These are phyloP conservation scores for Cutaneotrichosporon curvatum DNA, from an alignment of 1,284 basidiomycete species.

Conservation along the genomic window DNA sequence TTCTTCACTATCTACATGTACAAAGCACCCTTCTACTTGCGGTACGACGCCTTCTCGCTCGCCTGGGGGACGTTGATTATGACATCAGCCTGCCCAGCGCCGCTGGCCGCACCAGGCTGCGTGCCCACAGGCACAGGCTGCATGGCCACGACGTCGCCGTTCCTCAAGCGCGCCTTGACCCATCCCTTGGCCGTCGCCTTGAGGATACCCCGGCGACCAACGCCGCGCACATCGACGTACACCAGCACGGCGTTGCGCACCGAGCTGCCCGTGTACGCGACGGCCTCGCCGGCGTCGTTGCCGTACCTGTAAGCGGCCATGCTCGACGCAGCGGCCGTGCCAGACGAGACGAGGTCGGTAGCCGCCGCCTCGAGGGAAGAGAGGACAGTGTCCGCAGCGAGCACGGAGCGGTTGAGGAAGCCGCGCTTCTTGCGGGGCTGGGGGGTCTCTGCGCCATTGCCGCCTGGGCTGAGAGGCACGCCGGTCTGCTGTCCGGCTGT, in stretches of 20 bases:
- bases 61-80: neutral
- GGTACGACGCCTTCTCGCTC: neutral
- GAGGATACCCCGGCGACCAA: conserved; percentile 62
- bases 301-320: conserved; percentile 60
- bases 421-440: conserved; percentile 26
- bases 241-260: conserved; percentile 63
- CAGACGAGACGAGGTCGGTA: conserved; percentile 55
- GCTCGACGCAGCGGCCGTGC: conserved; percentile 54
- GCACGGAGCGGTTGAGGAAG: conserved; percentile 52
- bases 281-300: conserved; percentile 56
- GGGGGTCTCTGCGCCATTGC: neutral
- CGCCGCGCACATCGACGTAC: conserved; percentile 65
- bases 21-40: too few relatives aligned
- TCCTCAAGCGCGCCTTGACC: conserved; percentile 38
- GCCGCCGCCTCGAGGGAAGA: conserved; percentile 63
- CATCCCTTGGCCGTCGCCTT: conserved; percentile 48
- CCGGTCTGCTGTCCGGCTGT: too few relatives aligned
- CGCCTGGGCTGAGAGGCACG: neutral
- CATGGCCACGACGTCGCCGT: conserved; percentile 34
- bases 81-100: neutral
- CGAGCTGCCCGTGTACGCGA: conserved; percentile 56
- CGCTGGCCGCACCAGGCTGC: neutral
- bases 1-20: too few relatives aligned
- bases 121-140: conserved; percentile 22
- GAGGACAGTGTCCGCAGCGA: conserved; percentile 65